Evolutionary conservation across 2,329 filamentous ascomycete species (phyloP), one percentile per base, ranked within the genome.

Genomic region (Calonectria pseudoreteaudii): DNA sequence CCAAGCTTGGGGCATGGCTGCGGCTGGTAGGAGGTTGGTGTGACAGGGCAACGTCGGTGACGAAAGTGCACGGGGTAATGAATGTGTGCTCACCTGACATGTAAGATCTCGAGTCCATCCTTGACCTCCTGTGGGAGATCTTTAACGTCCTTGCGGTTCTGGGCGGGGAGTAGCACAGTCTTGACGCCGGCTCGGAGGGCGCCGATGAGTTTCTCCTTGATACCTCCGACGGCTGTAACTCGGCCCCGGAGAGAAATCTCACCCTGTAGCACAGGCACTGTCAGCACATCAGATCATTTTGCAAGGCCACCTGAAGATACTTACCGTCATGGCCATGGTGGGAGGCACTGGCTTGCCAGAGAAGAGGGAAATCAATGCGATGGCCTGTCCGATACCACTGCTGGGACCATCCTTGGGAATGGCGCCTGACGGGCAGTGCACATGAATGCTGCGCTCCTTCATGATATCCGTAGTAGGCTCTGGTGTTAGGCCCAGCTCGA

Each of bases 181-280:
- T 98, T 98, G 75, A 99, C 96, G 34, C 97, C 97, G 2, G 97
- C 97, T 70, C 96, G 91, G 82, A 97, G 88, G 11, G 97, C 97
- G 28, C 97, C 97, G 82, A 99, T 98, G 68, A 98, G 89, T 85
- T 99, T 99, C 91, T 99, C 96, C 86, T 98, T 98, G 87, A 99
- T 98, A 23, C 97, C 97, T 68, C 97, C 97, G 44, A 99, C 97
- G 31, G 96, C 95, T 85, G 97, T 95, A 71, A 99, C 94, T 77
- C 95, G 92, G 28, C 97, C 97, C 52, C 97, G 91, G 31, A 99
- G 91, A 71, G 94, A 95, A 75, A 93, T 92, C 81, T 93, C 92
- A 76, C 91, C 91, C 89, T 91, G 83, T 84, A 71, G 60, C 70
- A 78, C 77, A 62, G 75, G 70, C 36, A 75, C 58, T 71, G 71